phyloP scores from a whole-genome alignment of 2,329 filamentous ascomycete genomes.

The Paramyrothecium sp. region DNA sequence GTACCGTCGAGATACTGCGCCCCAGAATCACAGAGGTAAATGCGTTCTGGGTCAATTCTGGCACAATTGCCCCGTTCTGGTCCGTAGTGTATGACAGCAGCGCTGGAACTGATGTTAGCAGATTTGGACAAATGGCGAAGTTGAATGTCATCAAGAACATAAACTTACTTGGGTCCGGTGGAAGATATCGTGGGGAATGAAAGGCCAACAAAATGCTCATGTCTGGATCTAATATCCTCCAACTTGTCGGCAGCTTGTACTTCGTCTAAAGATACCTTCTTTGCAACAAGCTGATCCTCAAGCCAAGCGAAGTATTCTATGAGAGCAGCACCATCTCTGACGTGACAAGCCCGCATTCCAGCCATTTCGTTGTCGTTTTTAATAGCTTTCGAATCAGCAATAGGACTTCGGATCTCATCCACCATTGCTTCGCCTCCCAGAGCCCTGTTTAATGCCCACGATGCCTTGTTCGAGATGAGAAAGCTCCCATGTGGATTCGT shows the following conservation, averaged over 20 bases:
- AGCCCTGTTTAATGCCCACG: conserved; percentile 86
- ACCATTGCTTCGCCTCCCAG: conserved; percentile 83
- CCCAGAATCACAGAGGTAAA: conserved; percentile 96
- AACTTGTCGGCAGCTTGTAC: conserved; percentile 91
- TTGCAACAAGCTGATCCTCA: conserved; percentile 77
- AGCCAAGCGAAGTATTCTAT: conserved; percentile 96
- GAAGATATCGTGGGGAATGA: conserved; percentile 97
- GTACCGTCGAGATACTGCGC: conserved; percentile 96
- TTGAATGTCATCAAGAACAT: conserved; percentile 4
- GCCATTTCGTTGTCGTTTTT: conserved; percentile 89
- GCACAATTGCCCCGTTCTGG: conserved; percentile 82
- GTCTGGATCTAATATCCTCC: conserved; percentile 67
- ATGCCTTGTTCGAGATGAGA: conserved; percentile 82
- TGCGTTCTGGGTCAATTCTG: conserved; percentile 75
- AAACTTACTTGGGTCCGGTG: conserved; percentile 69
- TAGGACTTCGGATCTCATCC: conserved; percentile 82
- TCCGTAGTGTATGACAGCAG: conserved; percentile 93
- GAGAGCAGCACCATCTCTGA: conserved; percentile 87
- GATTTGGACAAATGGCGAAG: not conserved
- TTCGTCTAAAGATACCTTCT: conserved; percentile 77
- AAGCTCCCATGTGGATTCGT: conserved; percentile 59
- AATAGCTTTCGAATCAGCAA: conserved; percentile 88
- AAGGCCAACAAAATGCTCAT: conserved; percentile 78
- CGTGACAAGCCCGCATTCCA: conserved; percentile 91
- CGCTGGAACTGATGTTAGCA: conserved; percentile 49